Evolutionary conservation across 192 early-diverging fungal genomes (phyloP).

Genomic region (Lunasporangiospora selenospora): DNA sequence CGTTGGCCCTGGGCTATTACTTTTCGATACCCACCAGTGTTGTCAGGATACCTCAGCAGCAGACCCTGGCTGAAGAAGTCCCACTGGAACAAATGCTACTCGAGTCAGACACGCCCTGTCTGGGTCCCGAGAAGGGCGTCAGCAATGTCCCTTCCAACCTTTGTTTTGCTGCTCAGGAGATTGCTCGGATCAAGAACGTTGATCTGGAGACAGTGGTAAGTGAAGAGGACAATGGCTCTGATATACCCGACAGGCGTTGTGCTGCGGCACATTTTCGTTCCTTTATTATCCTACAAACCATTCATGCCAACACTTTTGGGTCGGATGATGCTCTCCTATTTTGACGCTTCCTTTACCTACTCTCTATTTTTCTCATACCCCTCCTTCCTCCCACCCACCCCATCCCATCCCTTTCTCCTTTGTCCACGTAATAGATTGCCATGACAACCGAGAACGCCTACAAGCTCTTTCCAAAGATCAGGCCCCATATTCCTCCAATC

Average conservation of each 20-base stretch:
- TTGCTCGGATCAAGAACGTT: conserved; percentile 57
- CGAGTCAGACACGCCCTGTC: conserved; percentile 63
- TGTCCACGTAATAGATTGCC: conserved; percentile 19
- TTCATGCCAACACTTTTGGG: no score
- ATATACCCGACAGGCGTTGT: no score
- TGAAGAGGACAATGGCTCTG: no score
- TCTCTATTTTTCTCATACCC: no score
- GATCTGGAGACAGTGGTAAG: conserved; percentile 57
- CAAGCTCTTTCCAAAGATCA: conserved; percentile 45
- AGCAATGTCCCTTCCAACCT: conserved; percentile 60
- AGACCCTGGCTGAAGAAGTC: conserved; percentile 50
- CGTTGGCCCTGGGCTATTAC: conserved; percentile 52
- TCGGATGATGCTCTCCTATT: no score
- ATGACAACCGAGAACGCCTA: conserved; percentile 49
- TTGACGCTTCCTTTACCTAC: no score
- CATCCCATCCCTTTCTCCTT: conserved; percentile 3
- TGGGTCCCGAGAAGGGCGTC: conserved; percentile 55
- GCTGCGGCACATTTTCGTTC: no score
- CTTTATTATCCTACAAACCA: no score
- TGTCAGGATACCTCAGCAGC: conserved; percentile 54
- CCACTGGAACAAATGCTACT: conserved; percentile 58
- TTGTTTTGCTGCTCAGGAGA: conserved; percentile 51
- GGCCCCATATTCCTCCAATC: conserved; percentile 26
- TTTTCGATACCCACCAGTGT: conserved; percentile 65
- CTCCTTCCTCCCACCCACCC: no score